phyloP scores from a whole-genome alignment of 306 rosid genomes.

The Glycine latifolia region DNA sequence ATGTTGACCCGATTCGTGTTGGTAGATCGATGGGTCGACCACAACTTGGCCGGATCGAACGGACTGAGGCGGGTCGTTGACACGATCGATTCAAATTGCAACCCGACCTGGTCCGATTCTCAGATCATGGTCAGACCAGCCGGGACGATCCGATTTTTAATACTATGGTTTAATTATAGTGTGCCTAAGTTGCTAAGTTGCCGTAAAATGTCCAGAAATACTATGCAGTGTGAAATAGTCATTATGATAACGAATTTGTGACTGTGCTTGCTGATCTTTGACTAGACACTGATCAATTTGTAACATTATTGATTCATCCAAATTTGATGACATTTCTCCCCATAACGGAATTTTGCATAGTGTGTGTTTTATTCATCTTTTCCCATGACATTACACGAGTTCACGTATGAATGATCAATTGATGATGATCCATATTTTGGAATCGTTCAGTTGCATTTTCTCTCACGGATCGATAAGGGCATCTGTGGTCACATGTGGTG shows the following conservation, averaged over 20 bases:
- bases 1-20: too few species aligned
- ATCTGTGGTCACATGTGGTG: conserved; percentile 48
- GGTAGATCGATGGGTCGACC: too few species aligned
- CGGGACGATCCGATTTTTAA: too few species aligned
- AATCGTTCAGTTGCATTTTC: not conserved
- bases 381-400: conserved; percentile 23
- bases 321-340: not conserved
- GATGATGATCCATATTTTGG: conserved; percentile 23
- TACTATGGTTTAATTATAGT: too few species aligned
- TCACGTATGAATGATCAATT: not conserved
- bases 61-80: too few species aligned
- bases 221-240: not conserved
- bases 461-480: conserved; percentile 20
- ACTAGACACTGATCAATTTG: not conserved
- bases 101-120: too few species aligned
- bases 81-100: too few species aligned
- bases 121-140: too few species aligned
- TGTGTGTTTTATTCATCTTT: not conserved
- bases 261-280: not conserved
- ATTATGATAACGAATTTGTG: not conserved
- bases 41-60: too few species aligned
- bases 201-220: not conserved
- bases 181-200: too few species aligned
- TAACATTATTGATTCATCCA: not conserved
- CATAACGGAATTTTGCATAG: not conserved